Conservation (phyloP, 495 filamentous ascomycete species). For the Penicillium simplicissimum region DNA sequence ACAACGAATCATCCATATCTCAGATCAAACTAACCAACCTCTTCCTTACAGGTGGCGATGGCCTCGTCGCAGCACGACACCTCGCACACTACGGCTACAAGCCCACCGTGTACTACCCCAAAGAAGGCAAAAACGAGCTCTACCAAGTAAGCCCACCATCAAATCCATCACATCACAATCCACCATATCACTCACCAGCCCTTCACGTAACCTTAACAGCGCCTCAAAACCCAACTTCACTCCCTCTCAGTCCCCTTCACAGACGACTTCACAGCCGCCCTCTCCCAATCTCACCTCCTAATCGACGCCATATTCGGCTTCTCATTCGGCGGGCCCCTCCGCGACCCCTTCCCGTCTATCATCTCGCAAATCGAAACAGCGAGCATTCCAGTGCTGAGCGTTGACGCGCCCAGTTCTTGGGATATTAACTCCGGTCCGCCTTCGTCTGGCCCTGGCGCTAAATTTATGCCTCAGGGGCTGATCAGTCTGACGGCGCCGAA, state of each 20-base stretch:
- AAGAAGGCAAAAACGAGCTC: constrained; percentile 82
- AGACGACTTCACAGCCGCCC: constrained; percentile 68
- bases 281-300: constrained; percentile 72
- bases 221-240: constrained; percentile 78
- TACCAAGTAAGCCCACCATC: constrained; percentile 63
- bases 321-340: constrained; percentile 87
- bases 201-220: constrained; percentile 41
- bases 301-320: constrained; percentile 97
- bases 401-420: constrained; percentile 94
- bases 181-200: not conserved
- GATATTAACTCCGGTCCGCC: constrained; percentile 87
- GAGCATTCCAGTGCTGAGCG: constrained; percentile 75
- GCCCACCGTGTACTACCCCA: constrained; percentile 91
- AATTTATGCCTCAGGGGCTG: constrained; percentile 73
- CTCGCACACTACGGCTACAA: constrained; percentile 92
- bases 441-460: constrained; percentile 70
- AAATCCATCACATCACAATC: not conserved
- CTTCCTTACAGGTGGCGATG: constrained; percentile 71
- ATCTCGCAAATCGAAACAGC: constrained; percentile 74
- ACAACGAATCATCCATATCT: not conserved
- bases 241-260: constrained; percentile 85
- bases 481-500: constrained; percentile 95
- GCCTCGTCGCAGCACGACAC: constrained; percentile 91
- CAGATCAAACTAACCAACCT: constrained; percentile 2
- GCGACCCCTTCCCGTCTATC: constrained; percentile 82